These are phyloP conservation scores for Epichloe brachyelytri DNA, from an alignment of 2,329 filamentous ascomycete species.

Conservation along the genomic window DNA sequence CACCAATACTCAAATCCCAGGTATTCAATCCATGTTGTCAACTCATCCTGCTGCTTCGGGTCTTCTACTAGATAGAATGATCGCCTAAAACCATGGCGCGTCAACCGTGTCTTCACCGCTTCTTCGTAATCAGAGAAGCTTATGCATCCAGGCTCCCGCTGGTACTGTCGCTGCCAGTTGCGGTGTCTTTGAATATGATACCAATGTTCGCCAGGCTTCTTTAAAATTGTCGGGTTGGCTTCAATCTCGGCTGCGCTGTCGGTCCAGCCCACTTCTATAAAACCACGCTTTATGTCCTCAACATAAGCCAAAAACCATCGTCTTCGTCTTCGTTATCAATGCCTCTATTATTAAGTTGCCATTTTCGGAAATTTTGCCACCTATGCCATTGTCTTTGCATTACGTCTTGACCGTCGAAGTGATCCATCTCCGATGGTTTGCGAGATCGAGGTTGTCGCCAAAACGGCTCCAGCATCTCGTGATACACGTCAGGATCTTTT, in stretches of 20 bases:
- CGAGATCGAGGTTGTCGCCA: neutral
- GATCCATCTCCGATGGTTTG: slow-evolving; percentile 1
- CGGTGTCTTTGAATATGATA: slow-evolving; percentile 1
- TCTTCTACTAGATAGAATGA: slow-evolving; percentile 18
- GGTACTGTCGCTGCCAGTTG: slow-evolving; percentile 2
- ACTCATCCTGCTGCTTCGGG: slow-evolving; percentile 16
- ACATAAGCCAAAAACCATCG: slow-evolving; percentile 7
- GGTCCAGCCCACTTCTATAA: neutral
- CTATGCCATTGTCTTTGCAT: slow-evolving; percentile 14
- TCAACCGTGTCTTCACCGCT: slow-evolving; percentile 14
- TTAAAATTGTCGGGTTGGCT: slow-evolving; percentile 6
- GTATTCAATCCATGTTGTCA: slow-evolving; percentile 28
- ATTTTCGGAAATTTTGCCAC: slow-evolving; percentile 20
- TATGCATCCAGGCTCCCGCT: slow-evolving; percentile 8
- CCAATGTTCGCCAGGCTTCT: slow-evolving; percentile 3
- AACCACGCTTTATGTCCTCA: slow-evolving; percentile 4
- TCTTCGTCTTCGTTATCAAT: slow-evolving; percentile 8
- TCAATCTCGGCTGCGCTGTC: slow-evolving; percentile 4
- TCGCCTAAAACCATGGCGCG: slow-evolving; percentile 16
- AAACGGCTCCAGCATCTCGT: slow-evolving; percentile 17
- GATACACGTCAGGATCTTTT: slow-evolving; percentile 11
- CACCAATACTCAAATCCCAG: slow-evolving; percentile 18
- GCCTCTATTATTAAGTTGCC: slow-evolving; percentile 16
- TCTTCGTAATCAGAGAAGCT: slow-evolving; percentile 14
- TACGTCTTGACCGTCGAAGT: neutral